A percentile compares a stretch with the other conserved stretches of the same genome.
phyloP scores from a whole-genome alignment of 2,329 filamentous ascomycete species.

The Nannizziopsis arthrosporioides region DNA sequence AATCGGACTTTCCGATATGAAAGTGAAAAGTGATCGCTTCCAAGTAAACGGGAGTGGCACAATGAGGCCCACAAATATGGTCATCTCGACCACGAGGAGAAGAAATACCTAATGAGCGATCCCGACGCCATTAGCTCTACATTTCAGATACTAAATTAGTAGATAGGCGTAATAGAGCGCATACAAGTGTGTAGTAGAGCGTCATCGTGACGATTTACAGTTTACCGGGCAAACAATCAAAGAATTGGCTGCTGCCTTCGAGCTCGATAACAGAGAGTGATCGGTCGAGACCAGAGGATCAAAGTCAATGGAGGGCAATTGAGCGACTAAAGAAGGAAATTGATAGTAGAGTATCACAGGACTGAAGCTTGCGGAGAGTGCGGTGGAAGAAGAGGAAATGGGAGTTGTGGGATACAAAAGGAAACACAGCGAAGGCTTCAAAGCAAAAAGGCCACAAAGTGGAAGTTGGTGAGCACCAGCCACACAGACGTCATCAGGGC shows the following conservation, averaged over 20 bases:
- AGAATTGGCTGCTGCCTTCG: constrained; percentile 2
- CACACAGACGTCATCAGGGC: constrained; percentile 6
- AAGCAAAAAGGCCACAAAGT: neutral
- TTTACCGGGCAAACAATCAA: neutral
- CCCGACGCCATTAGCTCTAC: neutral
- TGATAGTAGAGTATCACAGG: no score
- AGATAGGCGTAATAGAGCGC: constrained; percentile 21
- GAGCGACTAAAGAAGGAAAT: no score
- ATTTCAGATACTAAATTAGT: neutral
- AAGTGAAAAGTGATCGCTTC: constrained; percentile 81
- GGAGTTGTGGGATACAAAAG: no score
- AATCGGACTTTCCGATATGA: constrained; percentile 78
- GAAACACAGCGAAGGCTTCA: no score
- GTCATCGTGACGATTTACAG: constrained; percentile 39
- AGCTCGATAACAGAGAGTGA: neutral
- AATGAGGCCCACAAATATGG: constrained; percentile 40
- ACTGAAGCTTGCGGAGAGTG: no score
- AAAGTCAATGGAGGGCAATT: no score
- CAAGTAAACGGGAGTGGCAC: constrained; percentile 78
- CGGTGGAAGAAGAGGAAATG: no score
- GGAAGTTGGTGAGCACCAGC: constrained; percentile 4
- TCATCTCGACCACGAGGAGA: constrained; percentile 41
- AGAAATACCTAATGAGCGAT: constrained; percentile 34
- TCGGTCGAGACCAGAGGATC: no score
- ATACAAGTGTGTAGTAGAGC: constrained; percentile 57